These are phyloP conservation scores for Daedalea quercina DNA, from an alignment of 768 basidiomycete species.

Conservation along the genomic window DNA sequence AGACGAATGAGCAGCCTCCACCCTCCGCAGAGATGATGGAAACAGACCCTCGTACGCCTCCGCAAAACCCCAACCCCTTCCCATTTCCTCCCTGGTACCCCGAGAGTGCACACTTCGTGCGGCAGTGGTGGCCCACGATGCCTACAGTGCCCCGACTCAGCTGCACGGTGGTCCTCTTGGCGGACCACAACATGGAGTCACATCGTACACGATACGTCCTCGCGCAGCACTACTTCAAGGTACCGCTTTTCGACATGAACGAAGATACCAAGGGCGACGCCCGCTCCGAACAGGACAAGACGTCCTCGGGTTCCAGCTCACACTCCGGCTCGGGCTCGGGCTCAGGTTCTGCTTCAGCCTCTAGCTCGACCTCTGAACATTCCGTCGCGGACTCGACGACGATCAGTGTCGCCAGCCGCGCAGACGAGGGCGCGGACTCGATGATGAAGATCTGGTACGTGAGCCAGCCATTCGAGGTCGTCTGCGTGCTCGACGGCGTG, in stretches of 20 bases:
- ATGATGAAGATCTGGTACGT: constrained; percentile 70
- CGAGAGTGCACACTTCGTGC: constrained; percentile 70
- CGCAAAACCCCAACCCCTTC: constrained; percentile 46
- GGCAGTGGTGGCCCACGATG: constrained; percentile 76
- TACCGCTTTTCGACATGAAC: constrained; percentile 37
- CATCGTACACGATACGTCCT: constrained; percentile 58
- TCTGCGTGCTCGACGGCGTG: constrained; percentile 48
- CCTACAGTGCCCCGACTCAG: constrained; percentile 58
- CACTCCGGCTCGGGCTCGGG: neutral
- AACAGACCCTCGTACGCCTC: neutral
- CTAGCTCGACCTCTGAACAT: neutral
- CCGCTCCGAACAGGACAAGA: constrained; percentile 2
- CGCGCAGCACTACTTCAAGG: constrained; percentile 71
- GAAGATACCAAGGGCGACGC: constrained; percentile 2
- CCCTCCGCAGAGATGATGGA: neutral
- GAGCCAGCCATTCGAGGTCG: constrained; percentile 63
- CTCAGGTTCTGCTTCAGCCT: neutral
- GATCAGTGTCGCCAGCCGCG: neutral
- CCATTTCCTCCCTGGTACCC: constrained; percentile 66
- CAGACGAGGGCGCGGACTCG: constrained; percentile 28
- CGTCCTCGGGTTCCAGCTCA: neutral
- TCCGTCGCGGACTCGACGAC: neutral
- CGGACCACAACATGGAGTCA: constrained; percentile 52
- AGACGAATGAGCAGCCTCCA: neutral
- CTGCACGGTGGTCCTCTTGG: constrained; percentile 66